Evolutionary conservation across 2,329 filamentous ascomycete species (phyloP), one percentile per base, ranked within the genome.

Genomic region (Tolypocladium tropicale): DNA sequence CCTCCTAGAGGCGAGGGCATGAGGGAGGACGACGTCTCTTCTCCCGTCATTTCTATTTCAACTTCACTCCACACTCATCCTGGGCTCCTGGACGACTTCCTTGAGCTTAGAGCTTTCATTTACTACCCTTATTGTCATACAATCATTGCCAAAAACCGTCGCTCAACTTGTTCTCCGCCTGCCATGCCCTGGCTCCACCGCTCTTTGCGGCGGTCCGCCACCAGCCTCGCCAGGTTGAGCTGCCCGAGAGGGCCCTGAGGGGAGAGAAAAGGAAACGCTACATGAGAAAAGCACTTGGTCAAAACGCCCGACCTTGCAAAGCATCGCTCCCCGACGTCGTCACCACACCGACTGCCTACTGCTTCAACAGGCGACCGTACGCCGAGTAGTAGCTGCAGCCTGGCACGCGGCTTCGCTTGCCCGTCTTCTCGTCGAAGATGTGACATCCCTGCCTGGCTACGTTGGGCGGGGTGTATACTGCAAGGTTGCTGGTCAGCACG

Each of bases 391-490:
- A 89, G 57, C 83, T 80, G 65, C 82, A 85, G 65, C 88, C 86
- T 57, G 79, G 78, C 51, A 91, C 79, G 68, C 90, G 87, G 62
- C 78, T 86, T 57, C 80, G 83, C 70, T 84, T 84, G 54, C 92
- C 89, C 4, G 90, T 95, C 63, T 78, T 78, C 60, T 85, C 81
- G 65, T 93, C 82, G 70, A 93, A 96, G 66, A 93, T 83, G 65
- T 89, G 81, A 70, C 90, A 95, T 28, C 92, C 92, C 58, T 83
- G 82, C 57, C 82, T 87, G 39, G 90, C 90, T 39, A 93, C 91
- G 65, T 96, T 95, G 3, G 92, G 92, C 37, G 92, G 92, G 16
- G 89, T 93, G 68, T 94, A 94, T 58, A 95, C 77, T 84, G 46
- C 60, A 61, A 54, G 56, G 57, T 57, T 61, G 57, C 63, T 58